Conservation (phyloP, 1,284 basidiomycete species). For the Cystobasidium slooffiae region DNA sequence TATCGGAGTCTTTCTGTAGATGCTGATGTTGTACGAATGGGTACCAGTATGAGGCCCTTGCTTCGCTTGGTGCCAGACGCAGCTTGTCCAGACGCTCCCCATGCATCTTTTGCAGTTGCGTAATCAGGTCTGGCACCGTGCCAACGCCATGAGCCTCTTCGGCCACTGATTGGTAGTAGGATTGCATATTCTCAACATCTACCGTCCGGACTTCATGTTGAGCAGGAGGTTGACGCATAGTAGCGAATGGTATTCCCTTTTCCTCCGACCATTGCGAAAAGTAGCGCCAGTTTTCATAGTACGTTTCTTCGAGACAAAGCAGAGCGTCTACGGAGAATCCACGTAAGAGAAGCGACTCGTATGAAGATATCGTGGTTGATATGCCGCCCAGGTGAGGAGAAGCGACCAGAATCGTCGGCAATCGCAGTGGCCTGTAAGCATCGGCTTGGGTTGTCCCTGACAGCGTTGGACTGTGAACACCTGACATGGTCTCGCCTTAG, state of each 20-base stretch:
- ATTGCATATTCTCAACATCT: slow-evolving; percentile 66
- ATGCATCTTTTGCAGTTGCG: neutral
- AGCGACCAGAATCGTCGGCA: slow-evolving; percentile 85
- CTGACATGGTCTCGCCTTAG: slow-evolving; percentile 59
- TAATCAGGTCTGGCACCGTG: neutral
- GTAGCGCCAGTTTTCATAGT: slow-evolving; percentile 86
- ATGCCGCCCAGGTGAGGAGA: slow-evolving; percentile 91
- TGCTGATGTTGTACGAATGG: slow-evolving; percentile 92
- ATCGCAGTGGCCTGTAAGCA: slow-evolving; percentile 77
- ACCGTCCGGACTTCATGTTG: slow-evolving; percentile 60
- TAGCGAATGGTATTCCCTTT: slow-evolving; percentile 65
- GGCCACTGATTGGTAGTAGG: slow-evolving; percentile 67
- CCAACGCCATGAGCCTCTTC: neutral
- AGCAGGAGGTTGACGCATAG: slow-evolving; percentile 68
- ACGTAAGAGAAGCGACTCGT: slow-evolving; percentile 85
- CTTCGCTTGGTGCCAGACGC: slow-evolving; percentile 4
- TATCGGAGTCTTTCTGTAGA: slow-evolving; percentile 69
- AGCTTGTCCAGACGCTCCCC: slow-evolving; percentile 7
- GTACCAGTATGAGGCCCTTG: slow-evolving; percentile 74
- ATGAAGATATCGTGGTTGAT: slow-evolving; percentile 89
- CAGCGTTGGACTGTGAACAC: slow-evolving; percentile 88
- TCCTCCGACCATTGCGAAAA: slow-evolving; percentile 73
- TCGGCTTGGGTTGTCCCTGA: slow-evolving; percentile 86
- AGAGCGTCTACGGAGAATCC: slow-evolving; percentile 88
- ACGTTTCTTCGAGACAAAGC: slow-evolving; percentile 82